phyloP scores from a whole-genome alignment of 768 basidiomycete genomes.

The Leucosporidium scottii region DNA sequence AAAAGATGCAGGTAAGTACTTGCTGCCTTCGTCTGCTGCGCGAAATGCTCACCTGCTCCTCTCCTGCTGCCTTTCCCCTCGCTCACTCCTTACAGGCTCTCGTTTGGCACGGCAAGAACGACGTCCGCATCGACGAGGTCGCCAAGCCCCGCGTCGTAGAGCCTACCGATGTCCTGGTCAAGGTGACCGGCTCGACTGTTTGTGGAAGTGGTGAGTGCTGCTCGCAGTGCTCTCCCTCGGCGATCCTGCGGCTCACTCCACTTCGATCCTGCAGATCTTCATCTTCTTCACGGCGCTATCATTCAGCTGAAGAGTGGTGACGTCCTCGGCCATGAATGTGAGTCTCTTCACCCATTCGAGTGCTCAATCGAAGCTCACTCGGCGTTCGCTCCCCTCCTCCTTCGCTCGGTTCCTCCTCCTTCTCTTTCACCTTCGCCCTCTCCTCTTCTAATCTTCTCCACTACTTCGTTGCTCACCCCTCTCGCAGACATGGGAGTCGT shows the following conservation, averaged over 20 bases:
- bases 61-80: no score
- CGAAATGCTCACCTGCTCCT: not conserved
- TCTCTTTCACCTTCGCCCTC: no score
- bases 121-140: slow-evolving; percentile 16
- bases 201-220: slow-evolving; percentile 48
- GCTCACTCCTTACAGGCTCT: slow-evolving; percentile 11
- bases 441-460: no score
- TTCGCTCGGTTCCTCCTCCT: no score
- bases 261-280: slow-evolving; percentile 46
- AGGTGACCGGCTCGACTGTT: slow-evolving; percentile 68
- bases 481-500: slow-evolving; percentile 56
- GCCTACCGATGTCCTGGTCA: slow-evolving; percentile 66
- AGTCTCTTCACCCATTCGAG: slow-evolving; percentile 16
- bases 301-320: slow-evolving; percentile 63
- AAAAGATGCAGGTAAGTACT: slow-evolving; percentile 25
- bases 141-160: slow-evolving; percentile 51
- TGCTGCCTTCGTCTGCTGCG: not conserved
- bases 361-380: not conserved
- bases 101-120: slow-evolving; percentile 19
- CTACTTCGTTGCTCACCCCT: slow-evolving; percentile 7
- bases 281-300: slow-evolving; percentile 63
- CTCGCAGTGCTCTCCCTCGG: not conserved
- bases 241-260: slow-evolving; percentile 26
- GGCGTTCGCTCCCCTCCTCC: no score
- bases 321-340: slow-evolving; percentile 62